These are phyloP conservation scores for Citrus hindsii DNA, from an alignment of 345 rosid species.

Conservation along the genomic window DNA sequence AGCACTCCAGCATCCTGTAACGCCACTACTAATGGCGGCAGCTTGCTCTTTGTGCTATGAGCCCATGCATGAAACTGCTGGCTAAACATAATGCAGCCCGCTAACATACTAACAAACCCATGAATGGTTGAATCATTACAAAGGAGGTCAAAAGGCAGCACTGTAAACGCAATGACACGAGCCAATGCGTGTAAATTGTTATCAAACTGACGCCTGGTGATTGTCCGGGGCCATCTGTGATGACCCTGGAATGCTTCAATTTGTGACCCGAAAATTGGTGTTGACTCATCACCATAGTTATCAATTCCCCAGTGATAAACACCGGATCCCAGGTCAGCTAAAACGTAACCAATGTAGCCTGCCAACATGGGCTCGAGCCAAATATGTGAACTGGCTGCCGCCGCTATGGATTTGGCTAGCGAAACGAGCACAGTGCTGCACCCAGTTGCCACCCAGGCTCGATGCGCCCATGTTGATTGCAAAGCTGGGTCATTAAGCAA, in stretches of 20 bases:
- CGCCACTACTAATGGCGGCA: slow-evolving; percentile 57
- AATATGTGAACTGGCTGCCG: slow-evolving; percentile 41
- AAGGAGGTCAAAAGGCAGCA: slow-evolving; percentile 58
- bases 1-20: slow-evolving; percentile 73
- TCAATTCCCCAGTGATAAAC: slow-evolving; percentile 95
- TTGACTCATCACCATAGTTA: slow-evolving; percentile 74
- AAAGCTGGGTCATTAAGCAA: slow-evolving; percentile 44
- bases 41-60: slow-evolving; percentile 80
- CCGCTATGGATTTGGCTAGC: slow-evolving; percentile 47
- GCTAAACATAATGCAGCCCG: slow-evolving; percentile 86
- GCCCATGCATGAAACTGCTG: slow-evolving; percentile 98
- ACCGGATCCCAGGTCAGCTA: slow-evolving; percentile 85
- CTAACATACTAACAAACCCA: slow-evolving; percentile 50
- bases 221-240: slow-evolving; percentile 89
- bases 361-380: slow-evolving; percentile 67
- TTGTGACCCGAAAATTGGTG: slow-evolving; percentile 68
- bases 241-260: slow-evolving; percentile 93
- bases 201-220: slow-evolving; percentile 78
- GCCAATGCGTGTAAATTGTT: slow-evolving; percentile 83
- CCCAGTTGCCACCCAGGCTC: slow-evolving; percentile 68
- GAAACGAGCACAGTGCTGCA: slow-evolving; percentile 57
- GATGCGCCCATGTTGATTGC: slow-evolving; percentile 75
- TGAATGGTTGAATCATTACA: slow-evolving; percentile 45
- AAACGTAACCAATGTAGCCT: slow-evolving; percentile 59
- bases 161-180: slow-evolving; percentile 45